Percentiles rank a stretch among this genome's conserved stretches.
Conservation (phyloP, 495 filamentous ascomycete species). For the Emericellopsis terricola region DNA sequence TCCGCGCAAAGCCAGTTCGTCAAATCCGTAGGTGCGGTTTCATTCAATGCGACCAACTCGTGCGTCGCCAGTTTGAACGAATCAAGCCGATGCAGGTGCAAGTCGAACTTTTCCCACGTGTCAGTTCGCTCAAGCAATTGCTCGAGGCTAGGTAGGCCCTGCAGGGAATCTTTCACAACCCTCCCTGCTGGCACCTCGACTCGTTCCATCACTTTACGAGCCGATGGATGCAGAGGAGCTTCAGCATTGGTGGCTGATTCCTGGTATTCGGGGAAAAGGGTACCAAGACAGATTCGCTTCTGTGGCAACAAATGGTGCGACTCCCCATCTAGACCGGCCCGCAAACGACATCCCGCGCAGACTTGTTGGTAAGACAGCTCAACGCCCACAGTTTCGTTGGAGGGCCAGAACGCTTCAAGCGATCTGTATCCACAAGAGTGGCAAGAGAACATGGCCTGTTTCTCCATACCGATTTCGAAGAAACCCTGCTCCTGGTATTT, state of each 20-base stretch:
- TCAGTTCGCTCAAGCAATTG: neutral
- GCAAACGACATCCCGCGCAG: neutral
- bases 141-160: neutral
- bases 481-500: neutral
- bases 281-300: neutral
- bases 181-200: neutral
- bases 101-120: too few relatives aligned
- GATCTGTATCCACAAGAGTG: neutral
- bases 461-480: neutral
- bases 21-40: too few relatives aligned
- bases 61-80: too few relatives aligned
- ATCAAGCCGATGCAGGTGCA: too few relatives aligned
- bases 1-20: too few relatives aligned
- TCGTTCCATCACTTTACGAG: too few relatives aligned
- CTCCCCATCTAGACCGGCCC: neutral
- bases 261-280: neutral
- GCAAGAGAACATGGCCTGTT: neutral
- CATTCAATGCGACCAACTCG: too few relatives aligned
- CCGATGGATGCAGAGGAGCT: too few relatives aligned
- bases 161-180: neutral
- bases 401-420: constrained; percentile 1
- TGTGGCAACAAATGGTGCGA: neutral
- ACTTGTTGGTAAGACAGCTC: too few relatives aligned
- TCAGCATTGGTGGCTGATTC: too few relatives aligned
- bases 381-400: too few relatives aligned